Evolutionary conservation across 2,329 filamentous ascomycete species (phyloP), one percentile per base, ranked within the genome.

Genomic region (Hypomyces rosellus): DNA sequence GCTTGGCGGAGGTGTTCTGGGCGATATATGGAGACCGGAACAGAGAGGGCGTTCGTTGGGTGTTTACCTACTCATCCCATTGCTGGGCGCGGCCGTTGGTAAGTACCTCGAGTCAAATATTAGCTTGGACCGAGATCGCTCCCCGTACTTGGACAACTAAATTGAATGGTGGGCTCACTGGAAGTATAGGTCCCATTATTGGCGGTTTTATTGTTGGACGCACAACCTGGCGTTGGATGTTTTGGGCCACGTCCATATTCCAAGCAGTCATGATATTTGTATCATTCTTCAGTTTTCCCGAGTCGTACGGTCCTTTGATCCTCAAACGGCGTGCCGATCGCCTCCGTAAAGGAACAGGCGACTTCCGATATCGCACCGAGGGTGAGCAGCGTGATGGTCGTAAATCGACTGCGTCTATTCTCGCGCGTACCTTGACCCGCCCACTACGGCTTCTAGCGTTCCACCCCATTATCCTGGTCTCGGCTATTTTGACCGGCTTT

Each of bases 401-500:
- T 13, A 61, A 58, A 3, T 55, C 69, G 6, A 52, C 39, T 2
- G 1, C 68, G 14, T 55, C 30, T 1, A 30, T 63, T 4, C 43
- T 72, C 2, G 46, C 40, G 1, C 57, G 56, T 5, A 71, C 76
- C 3, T 57, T 84, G 38, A 65, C 74, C 7, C 72, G 82, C 0
- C 82, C 82, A 0, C 72, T 83, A 48, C 72, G 74, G 2, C 69
- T 86, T 4, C 67, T 86, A 0, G 56, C 59, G 6, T 81, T 78
- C 1, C 80, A 85, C 48, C 78, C 80, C 11, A 82, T 84, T 51
- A 74, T 85, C 22, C 79, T 82, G 57, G 69, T 76, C 20, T 61
- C 79, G 0, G 72, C 80, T 0, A 40, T 76, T 9, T 78, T 82
- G 57, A 75, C 76, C 56, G 82, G 76, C 1, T 78, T 81, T 54